A percentile compares a stretch with the other conserved stretches of the same genome.
These are phyloP conservation scores for Pochonia chlamydosporia DNA, from an alignment of 2,329 filamentous ascomycete species.

Conservation along the genomic window DNA sequence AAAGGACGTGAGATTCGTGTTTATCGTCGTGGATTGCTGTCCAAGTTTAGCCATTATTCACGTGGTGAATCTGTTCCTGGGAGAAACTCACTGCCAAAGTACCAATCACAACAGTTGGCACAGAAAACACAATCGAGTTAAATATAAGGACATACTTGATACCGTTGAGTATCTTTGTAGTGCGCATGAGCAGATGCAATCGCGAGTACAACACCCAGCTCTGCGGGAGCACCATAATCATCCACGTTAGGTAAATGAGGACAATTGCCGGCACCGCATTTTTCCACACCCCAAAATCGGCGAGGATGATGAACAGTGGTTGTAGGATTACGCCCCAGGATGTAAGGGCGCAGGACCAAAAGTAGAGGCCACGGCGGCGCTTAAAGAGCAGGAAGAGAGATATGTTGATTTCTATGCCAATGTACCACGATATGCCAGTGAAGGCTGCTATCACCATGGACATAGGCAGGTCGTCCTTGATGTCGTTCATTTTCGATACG, in stretches of 20 bases:
- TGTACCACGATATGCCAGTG: conserved; percentile 27
- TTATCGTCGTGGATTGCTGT: conserved; percentile 20
- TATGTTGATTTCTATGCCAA: conserved; percentile 22
- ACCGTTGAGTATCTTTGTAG: conserved; percentile 38
- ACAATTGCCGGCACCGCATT: conserved; percentile 11
- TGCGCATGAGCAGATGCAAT: conserved; percentile 50
- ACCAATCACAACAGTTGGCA: conserved; percentile 47
- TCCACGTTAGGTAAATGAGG: conserved; percentile 17
- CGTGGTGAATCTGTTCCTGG: too few species aligned
- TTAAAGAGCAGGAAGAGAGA: conserved; percentile 24
- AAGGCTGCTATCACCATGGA: conserved; percentile 32
- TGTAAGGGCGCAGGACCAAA: conserved; percentile 24
- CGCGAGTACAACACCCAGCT: conserved; percentile 55
- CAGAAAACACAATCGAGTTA: conserved; percentile 46
- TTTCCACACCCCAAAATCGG: conserved; percentile 19
- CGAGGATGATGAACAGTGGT: conserved; percentile 37
- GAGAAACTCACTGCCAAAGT: conserved; percentile 37
- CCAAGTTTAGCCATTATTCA: background rate
- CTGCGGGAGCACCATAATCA: conserved; percentile 51
- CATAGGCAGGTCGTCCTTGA: conserved; percentile 15
- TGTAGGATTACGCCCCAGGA: conserved; percentile 25
- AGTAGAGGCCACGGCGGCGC: conserved; percentile 23
- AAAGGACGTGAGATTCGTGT: conserved; percentile 15
- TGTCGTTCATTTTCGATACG: conserved; percentile 10
- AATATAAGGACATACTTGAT: conserved; percentile 50